These are phyloP conservation scores for Withania somnifera DNA, from an alignment of 305 asterid species.

Conservation along the genomic window DNA sequence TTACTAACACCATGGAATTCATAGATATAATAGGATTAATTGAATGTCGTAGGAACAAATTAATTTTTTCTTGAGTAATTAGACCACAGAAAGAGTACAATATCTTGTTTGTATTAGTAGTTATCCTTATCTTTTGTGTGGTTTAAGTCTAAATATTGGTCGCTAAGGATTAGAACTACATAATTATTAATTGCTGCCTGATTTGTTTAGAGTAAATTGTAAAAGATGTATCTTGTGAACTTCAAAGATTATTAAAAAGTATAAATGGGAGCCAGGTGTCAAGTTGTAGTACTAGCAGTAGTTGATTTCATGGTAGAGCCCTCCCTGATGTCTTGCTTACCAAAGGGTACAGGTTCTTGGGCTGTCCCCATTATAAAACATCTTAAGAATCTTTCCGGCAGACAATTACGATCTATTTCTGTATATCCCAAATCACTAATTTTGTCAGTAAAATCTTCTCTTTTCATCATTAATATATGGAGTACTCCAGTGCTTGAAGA, in stretches of 20 bases:
- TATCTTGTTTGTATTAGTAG: not conserved
- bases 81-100: not conserved
- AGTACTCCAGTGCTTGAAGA: not conserved
- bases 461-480: not conserved
- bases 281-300: not conserved
- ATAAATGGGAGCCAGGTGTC: conserved; percentile 24
- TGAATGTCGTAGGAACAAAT: not conserved
- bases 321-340: not conserved
- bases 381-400: conserved; percentile 30
- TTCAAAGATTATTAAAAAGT: not conserved
- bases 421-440: no score
- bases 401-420: no score
- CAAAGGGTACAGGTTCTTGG: conserved; percentile 21
- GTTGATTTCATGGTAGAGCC: not conserved
- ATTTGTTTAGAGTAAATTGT: not conserved
- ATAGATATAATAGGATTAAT: no score
- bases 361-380: conserved; percentile 36
- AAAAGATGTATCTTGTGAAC: not conserved
- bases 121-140: not conserved
- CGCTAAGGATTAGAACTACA: no score
- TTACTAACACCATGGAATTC: not conserved
- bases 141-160: not conserved
- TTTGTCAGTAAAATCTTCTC: not conserved
- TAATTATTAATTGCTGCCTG: not conserved
- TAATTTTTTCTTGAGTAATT: not conserved